A percentile compares a stretch with the other conserved stretches of the same genome.
phyloP scores from a whole-genome alignment of 1,284 basidiomycete genomes.

The Apiotrichum gracile region DNA sequence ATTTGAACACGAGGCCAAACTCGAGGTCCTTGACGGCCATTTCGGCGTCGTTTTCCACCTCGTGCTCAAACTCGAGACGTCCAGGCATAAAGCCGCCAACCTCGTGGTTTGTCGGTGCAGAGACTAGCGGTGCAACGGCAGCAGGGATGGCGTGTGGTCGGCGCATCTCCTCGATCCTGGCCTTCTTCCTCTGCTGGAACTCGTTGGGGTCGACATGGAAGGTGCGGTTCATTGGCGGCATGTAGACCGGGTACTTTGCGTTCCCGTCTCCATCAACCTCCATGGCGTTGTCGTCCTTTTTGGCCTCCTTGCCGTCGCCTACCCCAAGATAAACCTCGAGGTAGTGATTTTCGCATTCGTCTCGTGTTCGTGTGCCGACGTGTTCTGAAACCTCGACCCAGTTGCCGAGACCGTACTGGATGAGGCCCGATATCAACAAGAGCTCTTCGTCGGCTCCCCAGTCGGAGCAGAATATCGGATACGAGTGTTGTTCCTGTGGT shows the following conservation, averaged over 20 bases:
- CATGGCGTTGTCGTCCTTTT: constrained; percentile 10
- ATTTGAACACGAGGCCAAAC: constrained; percentile 79
- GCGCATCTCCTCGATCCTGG: constrained; percentile 63
- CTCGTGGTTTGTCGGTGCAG: constrained; percentile 90
- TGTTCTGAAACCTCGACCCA: constrained; percentile 97
- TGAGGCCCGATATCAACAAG: constrained; percentile 81
- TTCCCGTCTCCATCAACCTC: constrained; percentile 5
- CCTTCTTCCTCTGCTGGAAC: constrained; percentile 80
- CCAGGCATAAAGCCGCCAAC: constrained; percentile 91
- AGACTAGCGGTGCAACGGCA: constrained; percentile 65
- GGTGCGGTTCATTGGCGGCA: constrained; percentile 63
- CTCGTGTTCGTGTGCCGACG: constrained; percentile 87
- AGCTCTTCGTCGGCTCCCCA: constrained; percentile 99
- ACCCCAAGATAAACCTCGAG: constrained; percentile 65
- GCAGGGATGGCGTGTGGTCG: constrained; percentile 47
- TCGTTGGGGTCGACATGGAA: constrained; percentile 72
- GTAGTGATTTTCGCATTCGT: constrained; percentile 92
- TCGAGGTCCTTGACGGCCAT: constrained; percentile 93
- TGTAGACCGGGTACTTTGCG: constrained; percentile 29
- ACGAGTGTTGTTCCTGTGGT: constrained; percentile 81
- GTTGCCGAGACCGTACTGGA: constrained; percentile 86
- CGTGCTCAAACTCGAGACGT: constrained; percentile 94
- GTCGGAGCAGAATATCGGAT: constrained; percentile 89
- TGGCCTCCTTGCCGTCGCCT: constrained; percentile 18
- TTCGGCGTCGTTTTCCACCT: constrained; percentile 94